phyloP scores from a whole-genome alignment of 176 grass and related monocot species.

The Oryza coarctata region DNA sequence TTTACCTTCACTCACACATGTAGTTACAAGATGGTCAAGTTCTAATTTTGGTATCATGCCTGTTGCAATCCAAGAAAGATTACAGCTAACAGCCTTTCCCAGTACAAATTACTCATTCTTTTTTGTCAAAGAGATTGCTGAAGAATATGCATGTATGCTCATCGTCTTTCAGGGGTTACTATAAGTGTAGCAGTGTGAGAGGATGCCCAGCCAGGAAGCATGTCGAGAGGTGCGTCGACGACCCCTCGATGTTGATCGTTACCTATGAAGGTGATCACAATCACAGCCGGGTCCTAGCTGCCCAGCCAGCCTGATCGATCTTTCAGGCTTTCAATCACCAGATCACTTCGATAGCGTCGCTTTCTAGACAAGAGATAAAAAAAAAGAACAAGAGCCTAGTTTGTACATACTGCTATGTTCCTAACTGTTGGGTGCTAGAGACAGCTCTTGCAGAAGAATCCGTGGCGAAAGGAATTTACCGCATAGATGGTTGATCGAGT shows the following conservation, averaged over 20 bases:
- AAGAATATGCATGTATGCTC: not conserved
- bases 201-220: conserved; percentile 91
- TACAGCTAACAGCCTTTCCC: not conserved
- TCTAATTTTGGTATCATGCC: conserved; percentile 20
- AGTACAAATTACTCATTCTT: not conserved
- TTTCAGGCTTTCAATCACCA: conserved; percentile 23
- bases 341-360: conserved; percentile 4
- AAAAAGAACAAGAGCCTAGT: conserved; percentile 28
- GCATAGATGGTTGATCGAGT: conserved; percentile 24
- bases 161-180: conserved; percentile 69
- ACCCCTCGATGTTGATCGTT: conserved; percentile 86
- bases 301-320: conserved; percentile 48
- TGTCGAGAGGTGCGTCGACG: conserved; percentile 81
- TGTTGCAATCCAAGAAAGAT: conserved; percentile 30
- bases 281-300: conserved; percentile 46
- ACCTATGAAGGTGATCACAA: conserved; percentile 94
- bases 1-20: not conserved
- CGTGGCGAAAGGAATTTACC: conserved; percentile 24
- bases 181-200: conserved; percentile 91
- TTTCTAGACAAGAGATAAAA: conserved; percentile 21
- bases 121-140: conserved; percentile 17
- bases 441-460: conserved; percentile 41
- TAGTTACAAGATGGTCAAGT: not conserved
- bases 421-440: conserved; percentile 38
- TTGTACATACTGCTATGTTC: conserved; percentile 52